These are phyloP conservation scores for Brachypodium distachyon DNA, from an alignment of 202 grass and related monocot species.

Conservation along the genomic window DNA sequence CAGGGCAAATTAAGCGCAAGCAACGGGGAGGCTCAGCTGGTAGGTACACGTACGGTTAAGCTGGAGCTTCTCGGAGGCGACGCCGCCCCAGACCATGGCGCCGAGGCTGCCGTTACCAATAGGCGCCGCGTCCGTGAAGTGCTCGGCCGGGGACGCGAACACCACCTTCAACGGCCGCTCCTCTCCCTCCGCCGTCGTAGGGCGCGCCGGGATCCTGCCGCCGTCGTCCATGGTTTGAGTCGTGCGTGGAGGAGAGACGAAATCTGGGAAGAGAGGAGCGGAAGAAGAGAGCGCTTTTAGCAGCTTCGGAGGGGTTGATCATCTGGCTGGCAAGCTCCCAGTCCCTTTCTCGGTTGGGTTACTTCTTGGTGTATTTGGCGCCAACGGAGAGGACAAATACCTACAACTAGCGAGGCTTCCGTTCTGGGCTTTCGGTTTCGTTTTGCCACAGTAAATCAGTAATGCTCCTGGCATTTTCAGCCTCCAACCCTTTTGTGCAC, in stretches of 20 bases:
- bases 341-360: background rate
- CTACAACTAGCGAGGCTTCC: background rate
- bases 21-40: background rate
- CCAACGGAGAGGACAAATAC: background rate
- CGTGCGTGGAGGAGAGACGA: background rate
- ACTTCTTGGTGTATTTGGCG: background rate
- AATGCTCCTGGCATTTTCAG: too few relatives aligned
- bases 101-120: slow-evolving; percentile 76
- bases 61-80: slow-evolving; percentile 70
- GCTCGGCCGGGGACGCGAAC: slow-evolving; percentile 47
- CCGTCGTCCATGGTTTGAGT: background rate
- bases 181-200: background rate
- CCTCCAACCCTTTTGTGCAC: too few relatives aligned
- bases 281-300: background rate
- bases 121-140: slow-evolving; percentile 69
- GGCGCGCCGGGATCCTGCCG: background rate
- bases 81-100: slow-evolving; percentile 79
- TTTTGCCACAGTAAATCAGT: background rate
- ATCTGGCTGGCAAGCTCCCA: background rate
- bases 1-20: background rate
- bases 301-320: background rate
- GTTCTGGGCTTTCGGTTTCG: background rate
- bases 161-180: slow-evolving; percentile 57
- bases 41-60: slow-evolving; percentile 52
- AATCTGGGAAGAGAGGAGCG: background rate